phyloP scores from a whole-genome alignment of 2,329 filamentous ascomycete genomes.

The Dendrostoma leiphaemia region DNA sequence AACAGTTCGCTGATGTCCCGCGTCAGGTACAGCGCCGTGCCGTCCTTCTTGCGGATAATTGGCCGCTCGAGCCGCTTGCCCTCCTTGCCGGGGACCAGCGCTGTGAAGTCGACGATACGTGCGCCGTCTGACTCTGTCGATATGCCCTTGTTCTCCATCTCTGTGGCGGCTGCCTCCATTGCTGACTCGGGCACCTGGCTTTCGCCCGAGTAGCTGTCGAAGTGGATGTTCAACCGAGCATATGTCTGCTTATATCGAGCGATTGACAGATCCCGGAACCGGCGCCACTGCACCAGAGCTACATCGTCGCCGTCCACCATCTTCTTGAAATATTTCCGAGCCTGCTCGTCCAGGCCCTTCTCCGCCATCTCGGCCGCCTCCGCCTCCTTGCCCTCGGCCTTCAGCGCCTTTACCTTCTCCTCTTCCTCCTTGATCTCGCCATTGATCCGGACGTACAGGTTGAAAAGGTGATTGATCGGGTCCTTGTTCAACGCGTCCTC shows the following conservation, averaged over 20 bases:
- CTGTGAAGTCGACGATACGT: constrained; percentile 69
- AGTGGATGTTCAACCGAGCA: constrained; percentile 67
- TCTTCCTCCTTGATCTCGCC: constrained; percentile 65
- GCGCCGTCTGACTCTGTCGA: constrained; percentile 71
- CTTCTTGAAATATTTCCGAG: constrained; percentile 68
- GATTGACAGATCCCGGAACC: constrained; percentile 67
- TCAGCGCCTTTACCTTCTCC: constrained; percentile 58
- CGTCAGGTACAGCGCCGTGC: constrained; percentile 74
- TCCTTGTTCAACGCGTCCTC: constrained; percentile 70
- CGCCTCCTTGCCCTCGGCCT: constrained; percentile 51
- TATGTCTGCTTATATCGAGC: constrained; percentile 67
- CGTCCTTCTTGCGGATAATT: constrained; percentile 70
- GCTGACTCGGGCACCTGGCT: constrained; percentile 66
- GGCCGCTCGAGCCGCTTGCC: constrained; percentile 70
- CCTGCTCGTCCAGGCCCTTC: constrained; percentile 66
- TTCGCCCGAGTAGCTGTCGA: constrained; percentile 74
- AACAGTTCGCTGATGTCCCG: constrained; percentile 75
- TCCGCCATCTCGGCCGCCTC: constrained; percentile 45
- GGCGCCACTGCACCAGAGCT: constrained; percentile 61
- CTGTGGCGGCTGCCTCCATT: constrained; percentile 62
- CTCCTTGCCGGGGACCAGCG: constrained; percentile 63
- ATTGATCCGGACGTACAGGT: constrained; percentile 80
- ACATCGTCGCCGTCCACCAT: constrained; percentile 67
- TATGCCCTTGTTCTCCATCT: constrained; percentile 63
- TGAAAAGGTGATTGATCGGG: constrained; percentile 78